Evolutionary conservation across 345 rosid genomes (phyloP), one percentile per base, ranked within the genome.

Genomic region (Aurinia saxatilis): DNA sequence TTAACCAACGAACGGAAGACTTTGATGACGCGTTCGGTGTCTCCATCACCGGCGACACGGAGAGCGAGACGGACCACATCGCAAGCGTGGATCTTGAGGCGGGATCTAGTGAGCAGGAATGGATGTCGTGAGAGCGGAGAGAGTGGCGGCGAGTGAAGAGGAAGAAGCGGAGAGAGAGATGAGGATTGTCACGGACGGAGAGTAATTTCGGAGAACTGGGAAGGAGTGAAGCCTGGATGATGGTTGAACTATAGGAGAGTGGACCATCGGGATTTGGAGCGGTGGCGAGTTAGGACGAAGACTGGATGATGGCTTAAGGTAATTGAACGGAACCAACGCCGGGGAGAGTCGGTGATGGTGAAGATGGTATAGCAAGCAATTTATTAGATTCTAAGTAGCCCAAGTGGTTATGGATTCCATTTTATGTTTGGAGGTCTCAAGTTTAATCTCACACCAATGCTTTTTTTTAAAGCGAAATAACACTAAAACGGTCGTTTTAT

Each of bases 261-360:
- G 56, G 71, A 75, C 96, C 95, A 89, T 1, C 95, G 82, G 52
- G 91, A 83, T 61, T 87, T 89, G 76, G 91, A 85, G 61, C 87
- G 88, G 75, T 84, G 91, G 78, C 83, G 78, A 58, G 77, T 82
- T 68, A 85, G 72, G 63, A 37, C 10, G 82, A 54, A 55, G 78
- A 62, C 51, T 76, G 10, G 30, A 74, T 42, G 70, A 53, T 53
- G 23, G 41, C 49, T n/a, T n/a, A n/a, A n/a, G n/a, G n/a, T n/a
- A n/a, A n/a, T n/a, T n/a, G n/a, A n/a, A n/a, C n/a, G n/a, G n/a
- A n/a, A n/a, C n/a, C n/a, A n/a, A n/a, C n/a, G n/a, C n/a, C n/a
- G n/a, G n/a, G n/a, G n/a, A n/a, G n/a, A n/a, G n/a, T n/a, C n/a
- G n/a, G n/a, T n/a, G n/a, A n/a, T n/a, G n/a, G n/a, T n/a, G n/a